phyloP scores from a whole-genome alignment of 805 yeast genomes.

The Lachancea sp. region DNA sequence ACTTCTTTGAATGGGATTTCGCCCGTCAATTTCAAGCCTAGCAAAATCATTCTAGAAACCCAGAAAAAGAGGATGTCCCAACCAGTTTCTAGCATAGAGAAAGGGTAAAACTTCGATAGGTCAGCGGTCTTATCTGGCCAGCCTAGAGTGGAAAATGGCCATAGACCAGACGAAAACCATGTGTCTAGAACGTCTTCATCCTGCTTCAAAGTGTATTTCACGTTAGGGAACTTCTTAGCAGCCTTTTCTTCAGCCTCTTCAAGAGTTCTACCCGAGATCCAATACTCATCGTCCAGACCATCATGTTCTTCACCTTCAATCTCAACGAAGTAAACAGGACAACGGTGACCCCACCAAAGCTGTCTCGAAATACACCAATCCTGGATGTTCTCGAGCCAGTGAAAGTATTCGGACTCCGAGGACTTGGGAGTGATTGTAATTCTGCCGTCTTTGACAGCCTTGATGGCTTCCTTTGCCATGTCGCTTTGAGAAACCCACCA shows the following conservation, averaged over 20 bases:
- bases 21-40: conserved; percentile 87
- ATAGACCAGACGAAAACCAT: conserved; percentile 96
- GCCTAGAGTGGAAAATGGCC: conserved; percentile 96
- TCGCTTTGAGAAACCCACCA: conserved; percentile 96
- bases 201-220: conserved; percentile 72
- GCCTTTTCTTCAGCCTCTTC: conserved; percentile 89
- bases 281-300: conserved; percentile 57
- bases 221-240: conserved; percentile 57
- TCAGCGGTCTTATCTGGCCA: conserved; percentile 86
- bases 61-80: conserved; percentile 99
- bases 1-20: conserved; percentile 91
- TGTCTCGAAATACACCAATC: conserved; percentile 99
- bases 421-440: conserved; percentile 79
- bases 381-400: conserved; percentile 92
- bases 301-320: conserved; percentile 68
- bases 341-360: conserved; percentile 96
- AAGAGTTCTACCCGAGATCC: conserved; percentile 84
- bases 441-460: conserved; percentile 76
- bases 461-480: conserved; percentile 82
- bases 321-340: conserved; percentile 87
- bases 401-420: conserved; percentile 88
- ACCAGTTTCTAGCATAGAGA: conserved; percentile 94
- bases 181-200: conserved; percentile 98
- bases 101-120: conserved; percentile 73
- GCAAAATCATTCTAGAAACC: conserved; percentile 94